These are phyloP conservation scores for Thraustochytrium sp. DNA, from an alignment of 352 stramenopile genomes.

Conservation along the genomic window DNA sequence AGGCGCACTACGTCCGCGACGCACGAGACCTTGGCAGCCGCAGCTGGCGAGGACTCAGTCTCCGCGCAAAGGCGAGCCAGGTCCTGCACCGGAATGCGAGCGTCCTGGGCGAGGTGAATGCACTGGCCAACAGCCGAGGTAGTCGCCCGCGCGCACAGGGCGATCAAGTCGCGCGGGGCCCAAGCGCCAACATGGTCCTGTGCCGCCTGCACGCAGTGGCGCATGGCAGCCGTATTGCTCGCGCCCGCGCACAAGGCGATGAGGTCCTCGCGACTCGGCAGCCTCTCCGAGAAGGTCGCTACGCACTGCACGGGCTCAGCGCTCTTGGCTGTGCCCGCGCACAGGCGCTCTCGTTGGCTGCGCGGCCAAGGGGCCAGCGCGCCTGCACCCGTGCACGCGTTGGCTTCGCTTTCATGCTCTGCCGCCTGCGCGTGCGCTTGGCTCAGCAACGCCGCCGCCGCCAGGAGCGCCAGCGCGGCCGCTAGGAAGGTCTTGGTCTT, in stretches of 20 bases:
- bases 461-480: too few species aligned
- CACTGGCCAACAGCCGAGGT: neutral
- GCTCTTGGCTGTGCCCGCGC: neutral
- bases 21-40: neutral
- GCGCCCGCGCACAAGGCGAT: neutral
- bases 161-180: neutral
- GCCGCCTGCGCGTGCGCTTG: too few species aligned
- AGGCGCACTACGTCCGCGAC: neutral
- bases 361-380: neutral
- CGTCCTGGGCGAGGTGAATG: neutral
- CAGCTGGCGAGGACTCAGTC: neutral
- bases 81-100: neutral
- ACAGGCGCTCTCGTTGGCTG: neutral
- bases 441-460: too few species aligned
- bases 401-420: too few species aligned
- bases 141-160: neutral
- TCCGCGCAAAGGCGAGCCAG: neutral
- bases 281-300: neutral
- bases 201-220: neutral
- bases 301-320: neutral
- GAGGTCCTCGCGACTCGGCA: neutral
- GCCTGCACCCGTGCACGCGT: too few species aligned
- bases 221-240: neutral
- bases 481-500: too few species aligned
- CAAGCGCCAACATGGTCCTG: neutral